Evolutionary conservation across 148 eudicot genomes (phyloP), one percentile per base, ranked within the genome.

Genomic region (Rhododendron mucronatum): DNA sequence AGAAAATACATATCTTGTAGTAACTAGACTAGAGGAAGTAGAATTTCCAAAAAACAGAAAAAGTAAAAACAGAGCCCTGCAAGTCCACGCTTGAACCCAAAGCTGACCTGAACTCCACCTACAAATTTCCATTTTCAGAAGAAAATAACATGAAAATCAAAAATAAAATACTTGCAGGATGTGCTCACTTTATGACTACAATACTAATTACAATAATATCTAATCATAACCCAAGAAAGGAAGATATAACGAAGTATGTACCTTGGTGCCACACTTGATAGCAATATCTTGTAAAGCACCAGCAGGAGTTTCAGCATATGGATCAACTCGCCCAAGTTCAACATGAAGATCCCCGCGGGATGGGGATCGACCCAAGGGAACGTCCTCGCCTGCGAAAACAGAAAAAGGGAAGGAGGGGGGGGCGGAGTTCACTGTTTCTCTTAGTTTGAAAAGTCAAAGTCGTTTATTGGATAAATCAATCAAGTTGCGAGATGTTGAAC

Each of bases 201-300:
- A 37, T 37, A 37, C 39, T 37, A 37, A 37, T 3, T 7, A 33
- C 63, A 15, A 21, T 21, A 37, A 59, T 16, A 61, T 45, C 28
- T 35, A 16, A 81, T 35, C 41, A 39, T 11, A 82, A 39, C 74
- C 30, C 2, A 3, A 33, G 55, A 50, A 74, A 63, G 48, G 81
- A 48, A 50, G 30, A 53, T 65, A 26, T 80, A 80, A 86, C 9
- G 23, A 30, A 41, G 28, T 79, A 47, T 37, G 53, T 92, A 95
- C 99, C 99, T 95, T 93, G 53, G 98, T 90, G 89, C 98, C 98
- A 87, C 95, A 95, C 86, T 90, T 93, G 74, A 85, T 87, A 47
- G 99, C 98, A 93, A 97, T 95, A 69, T 95, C 98, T 61, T 91
- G 95, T 83, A 97, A 90, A 88, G 95, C 98, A 87, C 89, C 94